These are phyloP conservation scores for Alternaria triticina DNA, from an alignment of 2,329 filamentous ascomycete species.

Conservation along the genomic window DNA sequence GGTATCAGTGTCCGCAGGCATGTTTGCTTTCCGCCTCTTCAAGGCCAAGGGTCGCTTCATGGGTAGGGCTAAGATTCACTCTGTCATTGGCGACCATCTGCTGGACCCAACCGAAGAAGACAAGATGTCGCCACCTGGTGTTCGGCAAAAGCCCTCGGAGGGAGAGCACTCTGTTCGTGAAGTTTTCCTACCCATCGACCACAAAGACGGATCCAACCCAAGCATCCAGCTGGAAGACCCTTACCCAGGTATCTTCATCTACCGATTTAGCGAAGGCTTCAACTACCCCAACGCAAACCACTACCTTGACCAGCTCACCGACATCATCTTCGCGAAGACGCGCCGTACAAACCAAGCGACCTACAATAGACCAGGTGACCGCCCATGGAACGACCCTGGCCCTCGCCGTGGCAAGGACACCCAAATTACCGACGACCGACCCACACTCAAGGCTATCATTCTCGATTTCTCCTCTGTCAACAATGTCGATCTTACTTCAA, in stretches of 20 bases:
- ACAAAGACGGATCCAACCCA: constrained; percentile 88
- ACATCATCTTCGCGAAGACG: constrained; percentile 63
- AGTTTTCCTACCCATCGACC: constrained; percentile 86
- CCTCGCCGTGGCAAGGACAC: constrained; percentile 64
- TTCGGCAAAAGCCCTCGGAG: constrained; percentile 29
- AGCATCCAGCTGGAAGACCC: constrained; percentile 77
- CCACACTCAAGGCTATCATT: constrained; percentile 84
- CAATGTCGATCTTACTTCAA: constrained; percentile 90
- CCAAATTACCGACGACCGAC: constrained; percentile 57
- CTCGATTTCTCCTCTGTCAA: constrained; percentile 95
- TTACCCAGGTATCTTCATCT: constrained; percentile 94
- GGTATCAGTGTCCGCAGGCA: constrained; percentile 73
- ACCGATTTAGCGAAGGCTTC: constrained; percentile 93
- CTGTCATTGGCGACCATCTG: constrained; percentile 77
- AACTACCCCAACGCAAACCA: constrained; percentile 95
- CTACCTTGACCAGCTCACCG: constrained; percentile 73
- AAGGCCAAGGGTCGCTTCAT: constrained; percentile 85
- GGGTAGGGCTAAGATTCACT: constrained; percentile 83
- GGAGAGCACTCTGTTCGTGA: constrained; percentile 65
- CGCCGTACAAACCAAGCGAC: constrained; percentile 75
- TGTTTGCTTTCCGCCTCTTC: constrained; percentile 83
- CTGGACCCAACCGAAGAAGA: constrained; percentile 57
- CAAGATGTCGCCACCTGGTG: constrained; percentile 19
- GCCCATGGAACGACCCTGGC: constrained; percentile 95
- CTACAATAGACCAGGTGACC: constrained; percentile 67